These are phyloP conservation scores for Yamadazyma blattariae DNA, from an alignment of 1,139 yeast genomes.

Conservation along the genomic window DNA sequence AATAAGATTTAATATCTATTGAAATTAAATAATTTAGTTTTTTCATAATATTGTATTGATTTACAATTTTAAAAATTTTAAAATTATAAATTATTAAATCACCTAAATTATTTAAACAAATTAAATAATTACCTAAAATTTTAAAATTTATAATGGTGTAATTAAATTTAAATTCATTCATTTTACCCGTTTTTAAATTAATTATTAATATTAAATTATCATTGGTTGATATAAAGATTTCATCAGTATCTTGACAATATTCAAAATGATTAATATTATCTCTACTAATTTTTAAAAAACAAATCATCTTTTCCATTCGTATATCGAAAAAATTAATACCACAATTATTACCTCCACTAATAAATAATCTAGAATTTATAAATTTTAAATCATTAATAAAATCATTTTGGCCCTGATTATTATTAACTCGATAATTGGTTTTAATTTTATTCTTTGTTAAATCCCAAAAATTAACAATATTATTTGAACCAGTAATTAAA, in stretches of 20 bases:
- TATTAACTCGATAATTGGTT: not conserved
- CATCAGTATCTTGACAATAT: constrained; percentile 6
- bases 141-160: constrained; percentile 10
- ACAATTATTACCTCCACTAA: constrained; percentile 23
- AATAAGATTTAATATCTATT: constrained; percentile 1
- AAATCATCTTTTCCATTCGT: constrained; percentile 10
- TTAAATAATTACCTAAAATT: constrained; percentile 2
- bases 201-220: constrained; percentile 25
- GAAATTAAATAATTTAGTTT: constrained; percentile 3
- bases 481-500: constrained; percentile 91
- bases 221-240: constrained; percentile 22
- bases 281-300: constrained; percentile 18
- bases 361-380: constrained; percentile 4
- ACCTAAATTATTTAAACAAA: constrained; percentile 4
- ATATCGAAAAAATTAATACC: constrained; percentile 14
- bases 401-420: constrained; percentile 12
- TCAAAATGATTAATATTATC: constrained; percentile 29
- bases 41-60: constrained; percentile 2
- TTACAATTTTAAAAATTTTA: not conserved
- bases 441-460: constrained; percentile 14
- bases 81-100: constrained; percentile 5
- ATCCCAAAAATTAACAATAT: constrained; percentile 74
- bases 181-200: constrained; percentile 24
- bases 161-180: constrained; percentile 15
- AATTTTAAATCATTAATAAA: constrained; percentile 10